These are phyloP conservation scores for Neurospora africana DNA, from an alignment of 495 filamentous ascomycete species.

Conservation along the genomic window DNA sequence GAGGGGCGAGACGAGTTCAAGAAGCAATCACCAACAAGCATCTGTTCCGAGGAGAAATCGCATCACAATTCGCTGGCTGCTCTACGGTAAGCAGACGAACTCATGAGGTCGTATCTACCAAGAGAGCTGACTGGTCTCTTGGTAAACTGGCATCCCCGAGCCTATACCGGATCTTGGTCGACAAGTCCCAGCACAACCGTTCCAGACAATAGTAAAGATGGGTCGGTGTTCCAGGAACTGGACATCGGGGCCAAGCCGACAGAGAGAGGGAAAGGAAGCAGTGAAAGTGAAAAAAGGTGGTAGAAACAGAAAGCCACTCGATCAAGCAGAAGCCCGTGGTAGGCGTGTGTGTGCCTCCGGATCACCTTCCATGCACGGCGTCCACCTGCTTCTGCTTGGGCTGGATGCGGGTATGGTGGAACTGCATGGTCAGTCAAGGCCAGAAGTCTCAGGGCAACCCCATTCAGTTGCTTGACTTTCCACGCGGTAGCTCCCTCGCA, in stretches of 20 bases:
- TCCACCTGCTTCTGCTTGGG: not conserved
- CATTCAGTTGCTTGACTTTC: not conserved
- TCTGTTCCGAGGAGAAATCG: not conserved
- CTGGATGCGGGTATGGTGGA: not conserved
- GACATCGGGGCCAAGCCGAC: not conserved
- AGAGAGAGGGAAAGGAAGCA: not conserved
- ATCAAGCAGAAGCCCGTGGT: slow-evolving; percentile 8
- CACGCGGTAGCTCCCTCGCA: not conserved
- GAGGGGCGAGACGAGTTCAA: not conserved
- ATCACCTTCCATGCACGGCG: not conserved
- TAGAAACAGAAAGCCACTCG: slow-evolving; percentile 5
- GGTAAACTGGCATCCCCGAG: not conserved
- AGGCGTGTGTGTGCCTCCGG: not conserved
- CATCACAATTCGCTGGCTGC: not conserved
- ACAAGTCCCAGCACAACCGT: not conserved
- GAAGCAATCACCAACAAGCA: not conserved
- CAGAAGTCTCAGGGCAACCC: not conserved
- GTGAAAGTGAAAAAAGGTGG: not conserved
- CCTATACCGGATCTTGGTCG: not conserved
- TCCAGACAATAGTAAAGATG: not conserved
- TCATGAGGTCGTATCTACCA: not conserved
- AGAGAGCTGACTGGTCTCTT: not conserved
- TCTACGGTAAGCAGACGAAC: not conserved
- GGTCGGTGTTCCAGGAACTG: not conserved
- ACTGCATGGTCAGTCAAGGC: not conserved